Percentiles rank a stretch among this genome's conserved stretches.
These are phyloP conservation scores for Spongospora subterranea DNA, from an alignment of 208 protist genomes.

Conservation along the genomic window DNA sequence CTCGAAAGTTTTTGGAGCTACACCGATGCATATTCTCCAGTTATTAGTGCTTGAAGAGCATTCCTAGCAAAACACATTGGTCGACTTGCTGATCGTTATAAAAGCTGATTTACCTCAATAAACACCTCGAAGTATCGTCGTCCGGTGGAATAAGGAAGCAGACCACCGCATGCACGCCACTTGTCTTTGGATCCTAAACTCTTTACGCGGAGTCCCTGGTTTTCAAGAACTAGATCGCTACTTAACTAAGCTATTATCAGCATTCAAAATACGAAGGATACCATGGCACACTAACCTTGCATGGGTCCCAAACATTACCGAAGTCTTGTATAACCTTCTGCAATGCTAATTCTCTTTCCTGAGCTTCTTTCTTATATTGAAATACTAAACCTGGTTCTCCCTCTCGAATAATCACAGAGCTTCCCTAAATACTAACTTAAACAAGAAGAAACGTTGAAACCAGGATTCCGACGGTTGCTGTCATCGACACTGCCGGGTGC, in stretches of 20 bases:
- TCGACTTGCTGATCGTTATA: not conserved
- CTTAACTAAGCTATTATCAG: conserved; percentile 14
- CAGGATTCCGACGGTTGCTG: not conserved
- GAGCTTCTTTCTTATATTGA: not conserved
- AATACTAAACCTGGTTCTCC: not conserved
- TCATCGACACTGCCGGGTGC: conserved; percentile 50
- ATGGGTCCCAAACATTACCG: conserved; percentile 50
- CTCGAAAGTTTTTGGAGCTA: conserved; percentile 42
- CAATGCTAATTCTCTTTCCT: conserved; percentile 34
- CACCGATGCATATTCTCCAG: conserved; percentile 59
- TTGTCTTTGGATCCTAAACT: conserved; percentile 61
- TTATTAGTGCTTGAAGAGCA: conserved; percentile 56
- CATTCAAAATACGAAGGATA: not conserved
- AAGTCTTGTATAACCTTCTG: conserved; percentile 34
- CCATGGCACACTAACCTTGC: conserved; percentile 4
- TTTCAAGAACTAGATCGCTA: conserved; percentile 32
- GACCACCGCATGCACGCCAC: conserved; percentile 55
- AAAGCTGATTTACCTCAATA: conserved; percentile 9
- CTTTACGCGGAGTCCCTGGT: conserved; percentile 24
- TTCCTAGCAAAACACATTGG: not conserved
- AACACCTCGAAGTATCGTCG: conserved; percentile 57
- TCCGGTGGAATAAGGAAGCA: conserved; percentile 31
- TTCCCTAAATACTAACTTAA: not conserved
- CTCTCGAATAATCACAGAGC: conserved; percentile 10
- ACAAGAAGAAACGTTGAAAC: not conserved